phyloP scores from a whole-genome alignment of 2,329 filamentous ascomycete species.

The Lachnellula hyalina region DNA sequence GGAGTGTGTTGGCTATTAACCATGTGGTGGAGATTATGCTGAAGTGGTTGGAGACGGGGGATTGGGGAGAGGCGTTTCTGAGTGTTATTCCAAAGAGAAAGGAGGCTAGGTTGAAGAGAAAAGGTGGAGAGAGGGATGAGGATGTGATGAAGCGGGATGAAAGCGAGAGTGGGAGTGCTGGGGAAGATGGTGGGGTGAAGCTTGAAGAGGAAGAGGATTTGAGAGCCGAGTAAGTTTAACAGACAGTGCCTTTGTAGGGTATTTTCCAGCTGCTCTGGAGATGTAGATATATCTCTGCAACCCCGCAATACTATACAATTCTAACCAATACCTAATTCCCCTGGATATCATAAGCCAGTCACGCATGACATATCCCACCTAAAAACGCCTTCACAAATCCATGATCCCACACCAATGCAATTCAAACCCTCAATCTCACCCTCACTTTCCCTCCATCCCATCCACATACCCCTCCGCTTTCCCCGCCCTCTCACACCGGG shows the following conservation, averaged over 20 bases:
- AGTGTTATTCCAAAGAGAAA: conserved; percentile 87
- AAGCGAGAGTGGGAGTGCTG: conserved; percentile 26
- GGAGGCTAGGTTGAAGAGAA: conserved; percentile 60
- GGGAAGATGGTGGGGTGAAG: conserved; percentile 16
- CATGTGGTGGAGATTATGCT: conserved; percentile 97
- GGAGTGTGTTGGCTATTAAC: conserved; percentile 85
- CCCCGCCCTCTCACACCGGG: conserved; percentile 59
- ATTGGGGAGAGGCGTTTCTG: conserved; percentile 89
- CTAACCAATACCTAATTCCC: background rate
- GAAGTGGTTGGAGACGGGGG: conserved; percentile 80
- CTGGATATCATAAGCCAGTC: conserved; percentile 5
- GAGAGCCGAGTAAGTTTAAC: background rate
- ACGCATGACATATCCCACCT: background rate
- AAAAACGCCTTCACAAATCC: background rate
- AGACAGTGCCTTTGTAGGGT: background rate
- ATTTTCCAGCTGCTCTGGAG: background rate
- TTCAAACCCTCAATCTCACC: background rate
- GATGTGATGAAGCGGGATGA: conserved; percentile 19
- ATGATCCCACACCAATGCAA: background rate
- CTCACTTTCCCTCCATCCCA: conserved; percentile 19
- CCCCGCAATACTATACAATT: background rate
- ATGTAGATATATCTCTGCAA: background rate
- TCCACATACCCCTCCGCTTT: conserved; percentile 40
- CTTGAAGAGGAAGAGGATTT: conserved; percentile 6
- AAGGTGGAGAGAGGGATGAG: conserved; percentile 9